These are phyloP conservation scores for Cryptococcus maquisensis DNA, from an alignment of 1,284 basidiomycete genomes.

Conservation along the genomic window DNA sequence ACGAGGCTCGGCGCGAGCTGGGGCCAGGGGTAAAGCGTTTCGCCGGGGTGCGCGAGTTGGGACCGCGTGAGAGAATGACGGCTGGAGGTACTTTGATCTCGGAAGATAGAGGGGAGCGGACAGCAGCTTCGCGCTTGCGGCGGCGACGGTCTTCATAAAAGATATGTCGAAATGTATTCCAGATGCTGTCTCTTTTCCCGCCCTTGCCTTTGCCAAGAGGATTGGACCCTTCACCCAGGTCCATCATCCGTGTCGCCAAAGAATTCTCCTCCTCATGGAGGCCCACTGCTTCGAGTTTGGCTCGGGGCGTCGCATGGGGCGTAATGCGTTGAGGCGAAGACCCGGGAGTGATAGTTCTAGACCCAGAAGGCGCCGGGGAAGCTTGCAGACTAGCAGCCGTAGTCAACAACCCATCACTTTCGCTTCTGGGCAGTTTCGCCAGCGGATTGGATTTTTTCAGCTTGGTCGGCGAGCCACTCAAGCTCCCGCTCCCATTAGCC, in stretches of 20 bases:
- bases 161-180: constrained; percentile 51
- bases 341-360: constrained; percentile 1
- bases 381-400: neutral
- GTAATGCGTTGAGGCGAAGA: constrained; percentile 2
- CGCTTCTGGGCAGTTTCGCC: constrained; percentile 23
- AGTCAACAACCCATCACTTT: constrained; percentile 15
- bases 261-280: too few relatives aligned
- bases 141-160: constrained; percentile 51
- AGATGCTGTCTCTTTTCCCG: constrained; percentile 46
- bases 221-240: neutral
- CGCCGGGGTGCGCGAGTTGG: constrained; percentile 24
- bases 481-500: neutral
- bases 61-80: constrained; percentile 33
- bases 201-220: constrained; percentile 3
- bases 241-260: neutral
- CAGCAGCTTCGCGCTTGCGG: constrained; percentile 32
- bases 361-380: constrained; percentile 2
- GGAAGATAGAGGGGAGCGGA: constrained; percentile 13
- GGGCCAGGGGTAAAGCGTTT: constrained; percentile 18
- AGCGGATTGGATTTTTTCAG: constrained; percentile 29
- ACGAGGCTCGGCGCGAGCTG: constrained; percentile 29
- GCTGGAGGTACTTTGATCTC: constrained; percentile 17
- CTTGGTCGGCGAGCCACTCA: constrained; percentile 37
- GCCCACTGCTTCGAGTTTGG: too few relatives aligned
- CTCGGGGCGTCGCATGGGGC: neutral